Evolutionary conservation across 352 stramenopile species (phyloP), one percentile per base, ranked within the genome.

Genomic region (Globisporangium barbulae): DNA sequence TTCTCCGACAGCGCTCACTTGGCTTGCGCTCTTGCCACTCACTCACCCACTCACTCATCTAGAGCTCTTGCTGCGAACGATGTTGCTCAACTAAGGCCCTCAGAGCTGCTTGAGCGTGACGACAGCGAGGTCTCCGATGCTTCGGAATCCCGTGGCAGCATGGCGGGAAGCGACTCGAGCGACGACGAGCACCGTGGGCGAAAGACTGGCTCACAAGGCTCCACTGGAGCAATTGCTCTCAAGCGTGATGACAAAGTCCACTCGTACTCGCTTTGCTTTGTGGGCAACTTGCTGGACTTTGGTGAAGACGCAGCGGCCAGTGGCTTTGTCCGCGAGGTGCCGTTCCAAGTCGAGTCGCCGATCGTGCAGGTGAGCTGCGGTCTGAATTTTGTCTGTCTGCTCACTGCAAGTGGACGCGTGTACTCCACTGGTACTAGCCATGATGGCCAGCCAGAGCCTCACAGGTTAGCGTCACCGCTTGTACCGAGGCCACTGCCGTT

Each of bases 241-340:
- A 52, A 49, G 25, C 41, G 22, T 28, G 22, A 19, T 4, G 9
- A 12, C 47, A 21, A 48, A 22, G 19, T 3, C 3, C 62, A 85
- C 50, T 76, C 79, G 50, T 90, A 88, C 68, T 74, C 75, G 25
- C 55, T 90, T 9, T 87, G 72, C 31, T 28, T 88, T 0, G n/a
- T 90, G 8, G 78, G 81, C 13, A 73, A 83, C 44, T 69, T 73
- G 59, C 64, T 71, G 13, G 69, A 72, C 12, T 69, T 72, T 37
- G 52, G 60, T 3, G 21, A 30, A 25, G 39, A 52, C 25, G 5
- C 28, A 0, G 42, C 53, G 4, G 42, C 22, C 49, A 61, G 9
- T 12, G 55, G 21, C 35, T 45, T 45, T 45, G 52, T 87, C 9
- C 67, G 74, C 19, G 75, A 88, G 68, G 68, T 90, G 22, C 56